These are phyloP conservation scores for Tetracentron sinense DNA, from an alignment of 164 flowering plant species.

Conservation along the genomic window DNA sequence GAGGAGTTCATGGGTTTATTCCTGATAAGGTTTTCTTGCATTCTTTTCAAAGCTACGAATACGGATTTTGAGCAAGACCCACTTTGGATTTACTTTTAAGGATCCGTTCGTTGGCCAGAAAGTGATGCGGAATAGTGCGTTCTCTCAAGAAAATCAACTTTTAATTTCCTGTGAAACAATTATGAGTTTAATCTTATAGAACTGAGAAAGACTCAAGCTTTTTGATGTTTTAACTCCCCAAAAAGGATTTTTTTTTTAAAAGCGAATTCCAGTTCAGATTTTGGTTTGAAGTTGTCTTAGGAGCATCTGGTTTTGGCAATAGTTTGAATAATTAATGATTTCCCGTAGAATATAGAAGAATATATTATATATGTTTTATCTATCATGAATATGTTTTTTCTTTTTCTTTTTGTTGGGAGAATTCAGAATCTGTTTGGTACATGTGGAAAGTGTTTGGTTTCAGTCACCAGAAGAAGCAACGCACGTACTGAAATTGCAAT, in stretches of 20 bases:
- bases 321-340: not conserved
- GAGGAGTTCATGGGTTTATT: not conserved
- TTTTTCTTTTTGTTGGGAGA: too few relatives aligned
- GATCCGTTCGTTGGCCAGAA: not conserved
- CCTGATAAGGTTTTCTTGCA: not conserved
- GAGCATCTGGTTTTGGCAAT: not conserved
- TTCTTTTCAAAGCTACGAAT: not conserved
- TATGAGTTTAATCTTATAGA: not conserved
- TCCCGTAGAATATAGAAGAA: too few relatives aligned
- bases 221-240: not conserved
- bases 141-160: not conserved
- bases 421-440: too few relatives aligned
- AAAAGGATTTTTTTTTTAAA: not conserved
- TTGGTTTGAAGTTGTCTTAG: not conserved
- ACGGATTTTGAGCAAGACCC: not conserved
- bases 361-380: too few relatives aligned
- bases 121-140: too few relatives aligned
- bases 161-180: not conserved
- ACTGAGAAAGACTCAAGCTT: not conserved
- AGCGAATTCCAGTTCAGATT: not conserved
- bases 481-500: too few relatives aligned
- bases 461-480: too few relatives aligned
- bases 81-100: not conserved
- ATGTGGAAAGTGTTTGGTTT: too few relatives aligned
- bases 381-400: too few relatives aligned